Conservation (phyloP, 2,329 filamentous ascomycete species). For the Trichothecium sympodiale region DNA sequence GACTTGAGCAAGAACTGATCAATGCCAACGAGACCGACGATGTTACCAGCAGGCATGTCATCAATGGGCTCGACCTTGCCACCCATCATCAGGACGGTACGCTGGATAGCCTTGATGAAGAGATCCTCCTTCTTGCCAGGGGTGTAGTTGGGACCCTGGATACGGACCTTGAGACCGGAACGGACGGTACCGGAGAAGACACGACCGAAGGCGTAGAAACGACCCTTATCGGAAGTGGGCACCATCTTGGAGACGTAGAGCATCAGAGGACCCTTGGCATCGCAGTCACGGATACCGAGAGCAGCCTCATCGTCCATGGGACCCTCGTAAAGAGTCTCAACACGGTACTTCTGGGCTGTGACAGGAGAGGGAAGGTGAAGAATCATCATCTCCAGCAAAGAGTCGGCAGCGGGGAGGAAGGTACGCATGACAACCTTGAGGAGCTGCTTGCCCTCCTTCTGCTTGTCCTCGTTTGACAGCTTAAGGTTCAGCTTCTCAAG, state of each 20-base stretch:
- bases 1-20: conserved; percentile 99
- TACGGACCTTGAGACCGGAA: conserved; percentile 98
- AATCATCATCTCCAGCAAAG: conserved; percentile 99
- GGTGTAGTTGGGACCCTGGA: conserved; percentile 97
- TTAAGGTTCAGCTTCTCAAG: conserved; percentile 93
- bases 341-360: conserved; percentile 95
- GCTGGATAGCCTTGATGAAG: conserved; percentile 98
- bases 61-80: conserved; percentile 98
- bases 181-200: conserved; percentile 98
- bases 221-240: conserved; percentile 97
- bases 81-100: conserved; percentile 99
- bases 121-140: conserved; percentile 98
- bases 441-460: conserved; percentile 93
- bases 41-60: conserved; percentile 98
- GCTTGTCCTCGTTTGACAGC: conserved; percentile 74
- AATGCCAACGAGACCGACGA: conserved; percentile 97
- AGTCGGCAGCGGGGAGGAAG: conserved; percentile 96
- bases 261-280: conserved; percentile 97
- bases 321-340: conserved; percentile 98
- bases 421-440: conserved; percentile 98
- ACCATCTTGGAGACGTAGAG: conserved; percentile 99
- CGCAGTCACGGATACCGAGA: conserved; percentile 96
- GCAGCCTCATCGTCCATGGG: conserved; percentile 83
- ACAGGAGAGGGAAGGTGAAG: conserved; percentile 94
- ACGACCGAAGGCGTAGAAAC: conserved; percentile 99